phyloP scores from a whole-genome alignment of 495 filamentous ascomycete genomes.

The Lindgomyces ingoldianus region DNA sequence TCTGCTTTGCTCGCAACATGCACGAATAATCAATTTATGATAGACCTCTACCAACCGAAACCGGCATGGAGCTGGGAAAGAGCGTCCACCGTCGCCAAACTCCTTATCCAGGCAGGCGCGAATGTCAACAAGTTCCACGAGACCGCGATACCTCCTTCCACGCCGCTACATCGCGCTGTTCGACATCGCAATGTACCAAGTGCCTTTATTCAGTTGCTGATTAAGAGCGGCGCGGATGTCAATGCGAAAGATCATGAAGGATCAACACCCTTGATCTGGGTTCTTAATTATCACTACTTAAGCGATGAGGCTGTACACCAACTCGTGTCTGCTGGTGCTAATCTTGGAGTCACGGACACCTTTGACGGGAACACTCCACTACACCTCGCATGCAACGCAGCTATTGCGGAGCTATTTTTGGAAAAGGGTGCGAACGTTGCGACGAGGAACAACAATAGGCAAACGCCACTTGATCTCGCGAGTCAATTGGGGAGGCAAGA shows the following conservation, averaged over 20 bases:
- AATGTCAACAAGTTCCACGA: not conserved
- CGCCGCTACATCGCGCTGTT: not conserved
- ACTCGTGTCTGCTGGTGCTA: not conserved
- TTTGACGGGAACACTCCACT: not conserved
- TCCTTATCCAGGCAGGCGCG: not conserved
- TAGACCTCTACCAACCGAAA: conserved; percentile 1
- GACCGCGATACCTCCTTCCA: not conserved
- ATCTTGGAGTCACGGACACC: not conserved
- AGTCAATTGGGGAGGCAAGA: not conserved
- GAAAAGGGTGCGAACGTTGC: not conserved
- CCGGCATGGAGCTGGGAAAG: not conserved
- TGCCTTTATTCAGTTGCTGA: not conserved
- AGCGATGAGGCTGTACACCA: not conserved
- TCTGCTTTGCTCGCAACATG: not conserved
- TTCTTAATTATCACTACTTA: not conserved
- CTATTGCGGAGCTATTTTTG: not conserved
- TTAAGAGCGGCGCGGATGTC: not conserved
- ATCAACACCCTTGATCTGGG: not conserved
- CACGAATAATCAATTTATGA: not conserved
- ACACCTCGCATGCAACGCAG: not conserved
- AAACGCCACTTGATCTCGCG: not conserved
- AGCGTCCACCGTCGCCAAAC: not conserved
- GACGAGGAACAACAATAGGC: not conserved
- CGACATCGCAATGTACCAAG: not conserved
- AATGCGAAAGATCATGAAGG: not conserved